Evolutionary conservation across 345 rosid species (phyloP).

Genomic region (Erysimum cheiranthoides): DNA sequence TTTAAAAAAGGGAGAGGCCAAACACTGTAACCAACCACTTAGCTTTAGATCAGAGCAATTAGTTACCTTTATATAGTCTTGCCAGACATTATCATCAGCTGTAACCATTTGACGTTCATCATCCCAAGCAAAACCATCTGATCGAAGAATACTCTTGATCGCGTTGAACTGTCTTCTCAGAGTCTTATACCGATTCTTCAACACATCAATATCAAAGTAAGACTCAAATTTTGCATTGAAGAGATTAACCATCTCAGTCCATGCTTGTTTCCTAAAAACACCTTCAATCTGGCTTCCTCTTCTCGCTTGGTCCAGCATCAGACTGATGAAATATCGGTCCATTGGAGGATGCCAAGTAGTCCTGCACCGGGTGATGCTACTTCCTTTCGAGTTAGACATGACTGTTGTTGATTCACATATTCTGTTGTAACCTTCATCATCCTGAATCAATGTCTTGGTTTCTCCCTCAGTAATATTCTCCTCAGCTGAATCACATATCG

Average conservation of each 20-base stretch:
- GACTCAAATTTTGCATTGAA: constrained; percentile 78
- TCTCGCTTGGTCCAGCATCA: constrained; percentile 76
- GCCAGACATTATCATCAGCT: constrained; percentile 89
- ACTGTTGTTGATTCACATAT: constrained; percentile 41
- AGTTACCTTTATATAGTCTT: constrained; percentile 76
- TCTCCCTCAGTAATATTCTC: constrained; percentile 33
- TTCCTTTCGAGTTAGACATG: constrained; percentile 35
- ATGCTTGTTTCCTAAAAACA: constrained; percentile 75
- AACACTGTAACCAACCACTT: neutral
- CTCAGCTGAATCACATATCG: constrained; percentile 29
- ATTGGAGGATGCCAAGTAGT: constrained; percentile 89
- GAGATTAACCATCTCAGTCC: constrained; percentile 72
- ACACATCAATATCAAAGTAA: constrained; percentile 65
- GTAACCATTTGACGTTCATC: constrained; percentile 83
- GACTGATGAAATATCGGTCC: constrained; percentile 80
- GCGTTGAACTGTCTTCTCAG: constrained; percentile 73
- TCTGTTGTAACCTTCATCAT: constrained; percentile 50
- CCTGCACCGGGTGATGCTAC: constrained; percentile 51
- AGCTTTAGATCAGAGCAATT: neutral
- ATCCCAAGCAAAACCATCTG: constrained; percentile 84
- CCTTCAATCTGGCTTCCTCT: constrained; percentile 84
- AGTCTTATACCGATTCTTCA: constrained; percentile 86
- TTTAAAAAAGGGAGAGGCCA: neutral
- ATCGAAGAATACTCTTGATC: constrained; percentile 68
- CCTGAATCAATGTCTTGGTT: constrained; percentile 44